Base-by-base conservation (phyloP, 495 filamentous ascomycete species). In the Aspergillus hancockii region DNA sequence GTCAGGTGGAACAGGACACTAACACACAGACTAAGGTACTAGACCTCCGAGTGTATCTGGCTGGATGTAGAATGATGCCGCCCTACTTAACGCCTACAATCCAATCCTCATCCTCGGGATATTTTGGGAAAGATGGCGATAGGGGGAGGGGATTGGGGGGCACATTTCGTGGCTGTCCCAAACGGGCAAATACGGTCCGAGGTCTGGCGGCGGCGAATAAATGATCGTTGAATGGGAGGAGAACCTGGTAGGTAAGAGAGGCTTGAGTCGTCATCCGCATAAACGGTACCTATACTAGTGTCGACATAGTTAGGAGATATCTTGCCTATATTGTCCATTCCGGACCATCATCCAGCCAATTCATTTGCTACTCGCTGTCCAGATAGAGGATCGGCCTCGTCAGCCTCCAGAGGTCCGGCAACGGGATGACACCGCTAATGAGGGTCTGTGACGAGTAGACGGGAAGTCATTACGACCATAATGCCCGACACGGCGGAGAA, bases 401-500 rank as follows among this genome's bases (percentile, higher is more conserved):
- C 60, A 63, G 64, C 58, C 23, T 55, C 53, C 53, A 54, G 22
- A 46, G 23, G 22, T 22, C 53, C 38, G 23, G 38, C 43, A n/a
- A n/a, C 43, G 41, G 49, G 52, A 43, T 62, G 58, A 66, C 61
- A 61, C 56, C 51, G 54, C 59, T 58, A 58, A 55, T 62, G 54
- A 47, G 31, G 52, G 55, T 60, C 60, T 66, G 64, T 63, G 59
- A 63, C 57, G 60, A 63, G 60, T 63, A 63, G 54, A 59, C 64
- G 40, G 54, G 57, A 57, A 47, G 40, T 47, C 34, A 57, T 61
- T 61, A 57, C 55, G 50, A 58, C 51, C 52, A 59, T 6, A 59
- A 45, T 62, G 59, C 62, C 56, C 59, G 55, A 64, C 56, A 40
- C 43, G 14, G 41, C 41, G 43, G 43, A 47, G 43, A 47, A 54